Evolutionary conservation across 2,329 filamentous ascomycete genomes (phyloP).

Genomic region (Blumeria hordei): DNA sequence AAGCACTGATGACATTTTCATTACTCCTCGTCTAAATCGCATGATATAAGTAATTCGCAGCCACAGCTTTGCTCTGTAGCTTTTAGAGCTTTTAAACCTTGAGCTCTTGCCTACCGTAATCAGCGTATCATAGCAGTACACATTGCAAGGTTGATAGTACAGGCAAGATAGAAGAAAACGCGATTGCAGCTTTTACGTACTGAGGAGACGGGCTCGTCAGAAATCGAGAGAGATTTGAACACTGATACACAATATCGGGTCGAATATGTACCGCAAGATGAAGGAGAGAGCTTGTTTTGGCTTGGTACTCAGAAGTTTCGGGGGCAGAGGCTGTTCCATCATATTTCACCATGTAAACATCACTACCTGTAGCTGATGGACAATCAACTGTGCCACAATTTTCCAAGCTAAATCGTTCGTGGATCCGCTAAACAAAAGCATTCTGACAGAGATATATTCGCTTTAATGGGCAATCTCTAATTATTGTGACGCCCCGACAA

Average conservation of each 20-base stretch:
- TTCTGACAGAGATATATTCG: neutral
- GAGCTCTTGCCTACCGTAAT: too few relatives aligned
- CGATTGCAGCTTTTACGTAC: neutral
- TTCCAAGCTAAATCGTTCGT: neutral
- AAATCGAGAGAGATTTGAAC: neutral
- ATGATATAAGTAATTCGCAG: too few relatives aligned
- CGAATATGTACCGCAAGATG: neutral
- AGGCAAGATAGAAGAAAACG: neutral
- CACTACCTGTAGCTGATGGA: neutral
- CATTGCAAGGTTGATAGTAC: too few relatives aligned
- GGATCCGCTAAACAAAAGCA: neutral
- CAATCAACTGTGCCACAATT: neutral
- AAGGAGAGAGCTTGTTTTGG: neutral
- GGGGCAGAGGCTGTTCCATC: neutral
- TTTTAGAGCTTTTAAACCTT: too few relatives aligned
- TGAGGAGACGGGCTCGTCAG: neutral
- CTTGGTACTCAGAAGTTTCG: neutral
- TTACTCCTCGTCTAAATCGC: too few relatives aligned
- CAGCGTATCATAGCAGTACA: too few relatives aligned
- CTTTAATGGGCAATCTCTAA: neutral
- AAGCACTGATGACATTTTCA: too few relatives aligned
- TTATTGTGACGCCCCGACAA: neutral
- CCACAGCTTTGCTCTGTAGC: too few relatives aligned
- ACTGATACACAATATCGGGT: neutral
- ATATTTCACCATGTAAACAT: neutral